Evolutionary conservation across 768 basidiomycete genomes (phyloP), one percentile per base, ranked within the genome.

Genomic region (Mycena pura): DNA sequence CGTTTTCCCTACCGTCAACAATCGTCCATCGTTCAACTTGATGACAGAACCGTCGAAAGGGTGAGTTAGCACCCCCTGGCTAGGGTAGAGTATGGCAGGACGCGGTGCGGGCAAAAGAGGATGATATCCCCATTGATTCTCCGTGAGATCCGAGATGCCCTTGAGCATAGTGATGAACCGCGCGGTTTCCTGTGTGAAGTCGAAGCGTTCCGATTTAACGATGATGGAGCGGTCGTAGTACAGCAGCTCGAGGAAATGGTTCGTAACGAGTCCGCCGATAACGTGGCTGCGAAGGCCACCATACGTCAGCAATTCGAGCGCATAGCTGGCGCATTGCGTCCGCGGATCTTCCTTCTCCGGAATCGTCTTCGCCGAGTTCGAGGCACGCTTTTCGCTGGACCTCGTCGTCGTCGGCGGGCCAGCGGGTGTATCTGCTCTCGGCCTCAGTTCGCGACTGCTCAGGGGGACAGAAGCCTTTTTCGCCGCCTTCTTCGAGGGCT

Each of bases 291-390:
- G n/a, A n/a, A n/a, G n/a, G n/a, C n/a, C n/a, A n/a, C n/a, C n/a
- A n/a, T n/a, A n/a, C n/a, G n/a, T n/a, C n/a, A n/a, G n/a, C n/a
- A n/a, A n/a, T n/a, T n/a, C n/a, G n/a, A 68, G 57, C 10, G 68
- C 67, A 60, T 68, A 69, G 39, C 68, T 65, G 11, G 67, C 57
- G 43, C 68, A 68, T 48, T 69, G 68, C 21, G 31, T 43, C 8
- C 25, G 34, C 34, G 34, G 34, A 36, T 9, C 34, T 17, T 36
- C 17, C 34, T 36, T 36, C 34, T 17, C 34, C 34, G 34, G 10
- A 36, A 9, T 36, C 34, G 34, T 17, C 17, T n/a, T n/a, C n/a
- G n/a, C n/a, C n/a, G n/a, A n/a, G n/a, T 9, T 9, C 9, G 34
- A n/a, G n/a, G n/a, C n/a, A n/a, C n/a, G n/a, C n/a, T n/a, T n/a